Conservation (phyloP, 108 stramenopile genomes). For the Parmales sp. region DNA sequence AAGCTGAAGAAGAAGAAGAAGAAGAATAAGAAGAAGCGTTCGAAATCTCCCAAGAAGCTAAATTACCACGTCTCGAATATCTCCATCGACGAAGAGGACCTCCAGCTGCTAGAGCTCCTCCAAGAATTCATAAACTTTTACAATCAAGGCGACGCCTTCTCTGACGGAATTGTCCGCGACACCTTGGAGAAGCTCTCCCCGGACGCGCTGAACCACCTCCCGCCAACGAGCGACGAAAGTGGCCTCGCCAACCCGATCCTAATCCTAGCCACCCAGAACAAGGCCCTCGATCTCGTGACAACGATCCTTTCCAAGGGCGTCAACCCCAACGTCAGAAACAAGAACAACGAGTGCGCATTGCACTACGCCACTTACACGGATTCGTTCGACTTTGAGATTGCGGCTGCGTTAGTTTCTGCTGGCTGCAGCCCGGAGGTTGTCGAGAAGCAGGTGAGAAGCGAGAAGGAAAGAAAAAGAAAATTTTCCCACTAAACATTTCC, state of each 20-base stretch:
- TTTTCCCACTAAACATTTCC: no score
- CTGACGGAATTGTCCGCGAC: not conserved
- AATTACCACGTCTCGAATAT: not conserved
- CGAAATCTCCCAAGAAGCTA: not conserved
- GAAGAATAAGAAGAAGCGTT: conserved; percentile 22
- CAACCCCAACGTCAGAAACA: conserved; percentile 33
- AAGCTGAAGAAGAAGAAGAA: conserved; percentile 43
- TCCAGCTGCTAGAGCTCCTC: not conserved
- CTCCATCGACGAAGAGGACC: not conserved
- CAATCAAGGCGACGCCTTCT: not conserved
- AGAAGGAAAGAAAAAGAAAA: no score
- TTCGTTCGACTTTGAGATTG: conserved; percentile 30
- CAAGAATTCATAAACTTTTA: conserved; percentile 3
- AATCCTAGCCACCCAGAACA: conserved; percentile 31
- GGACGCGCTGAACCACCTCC: not conserved
- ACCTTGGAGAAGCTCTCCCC: conserved; percentile 1
- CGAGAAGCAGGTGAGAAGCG: no score
- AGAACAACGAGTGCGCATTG: conserved; percentile 27
- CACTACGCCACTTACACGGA: conserved; percentile 36
- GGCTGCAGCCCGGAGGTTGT: conserved; percentile 34
- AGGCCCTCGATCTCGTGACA: conserved; percentile 27
- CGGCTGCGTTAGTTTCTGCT: conserved; percentile 25
- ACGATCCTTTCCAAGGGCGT: conserved; percentile 32
- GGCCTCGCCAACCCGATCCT: conserved; percentile 25
- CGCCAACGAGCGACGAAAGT: not conserved